Evolutionary conservation across 2,329 filamentous ascomycete genomes (phyloP).

Genomic region (Spiromastix sp.): DNA sequence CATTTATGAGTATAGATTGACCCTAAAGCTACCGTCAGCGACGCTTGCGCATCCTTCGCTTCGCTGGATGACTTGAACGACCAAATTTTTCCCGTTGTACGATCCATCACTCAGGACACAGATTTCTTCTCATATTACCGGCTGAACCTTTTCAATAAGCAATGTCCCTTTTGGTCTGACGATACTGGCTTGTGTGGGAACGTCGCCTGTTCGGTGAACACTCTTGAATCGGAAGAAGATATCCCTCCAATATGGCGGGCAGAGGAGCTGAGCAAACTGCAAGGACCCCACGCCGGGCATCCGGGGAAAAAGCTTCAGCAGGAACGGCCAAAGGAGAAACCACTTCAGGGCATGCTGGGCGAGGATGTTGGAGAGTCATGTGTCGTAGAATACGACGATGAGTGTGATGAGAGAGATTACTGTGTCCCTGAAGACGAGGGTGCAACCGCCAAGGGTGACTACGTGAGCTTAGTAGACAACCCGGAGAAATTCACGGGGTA

Average conservation of each 20-base stretch:
- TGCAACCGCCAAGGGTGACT: conserved; percentile 78
- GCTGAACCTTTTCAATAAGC: conserved; percentile 86
- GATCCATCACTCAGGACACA: conserved; percentile 72
- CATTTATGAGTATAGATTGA: conserved; percentile 56
- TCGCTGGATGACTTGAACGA: conserved; percentile 78
- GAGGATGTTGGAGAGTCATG: conserved; percentile 88
- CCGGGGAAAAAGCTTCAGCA: conserved; percentile 65
- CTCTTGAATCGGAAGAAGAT: conserved; percentile 88
- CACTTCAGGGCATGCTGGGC: conserved; percentile 72
- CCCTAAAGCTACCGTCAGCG: conserved; percentile 76
- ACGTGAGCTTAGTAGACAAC: conserved; percentile 87
- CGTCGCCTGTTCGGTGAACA: conserved; percentile 90
- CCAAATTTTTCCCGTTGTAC: conserved; percentile 63
- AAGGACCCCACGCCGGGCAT: conserved; percentile 84
- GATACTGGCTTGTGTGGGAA: conserved; percentile 92
- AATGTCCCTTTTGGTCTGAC: conserved; percentile 94
- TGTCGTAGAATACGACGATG: conserved; percentile 93
- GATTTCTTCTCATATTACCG: conserved; percentile 99
- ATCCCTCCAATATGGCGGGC: conserved; percentile 87
- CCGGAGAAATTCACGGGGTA: conserved; percentile 96
- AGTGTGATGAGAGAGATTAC: conserved; percentile 93
- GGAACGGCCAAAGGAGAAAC: conserved; percentile 57
- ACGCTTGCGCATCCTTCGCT: conserved; percentile 88
- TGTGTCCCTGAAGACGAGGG: conserved; percentile 94
- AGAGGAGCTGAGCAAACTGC: conserved; percentile 80